Conservation (phyloP, 2,329 filamentous ascomycete species). For the Trichothecium sympodiale region DNA sequence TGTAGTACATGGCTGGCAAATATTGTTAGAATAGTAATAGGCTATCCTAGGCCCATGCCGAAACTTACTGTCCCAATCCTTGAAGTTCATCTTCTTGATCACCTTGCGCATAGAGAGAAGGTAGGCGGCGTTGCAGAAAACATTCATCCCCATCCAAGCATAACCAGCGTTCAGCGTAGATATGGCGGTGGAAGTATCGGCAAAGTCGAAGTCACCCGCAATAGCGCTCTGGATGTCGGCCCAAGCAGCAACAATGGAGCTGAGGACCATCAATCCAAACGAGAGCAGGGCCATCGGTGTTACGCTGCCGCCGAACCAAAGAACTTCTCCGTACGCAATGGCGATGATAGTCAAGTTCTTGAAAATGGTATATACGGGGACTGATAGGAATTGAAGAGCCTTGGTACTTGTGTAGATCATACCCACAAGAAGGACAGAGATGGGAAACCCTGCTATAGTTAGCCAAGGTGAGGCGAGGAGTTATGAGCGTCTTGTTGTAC, state of each 20-base stretch:
- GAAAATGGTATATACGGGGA: constrained; percentile 99
- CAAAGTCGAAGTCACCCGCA: constrained; percentile 42
- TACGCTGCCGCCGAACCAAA: constrained; percentile 95
- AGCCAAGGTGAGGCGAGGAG: constrained; percentile 4
- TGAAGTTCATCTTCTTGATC: constrained; percentile 99
- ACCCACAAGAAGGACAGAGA: constrained; percentile 87
- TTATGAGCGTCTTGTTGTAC: constrained; percentile 37
- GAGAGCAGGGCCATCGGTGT: constrained; percentile 80
- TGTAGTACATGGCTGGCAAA: constrained; percentile 93
- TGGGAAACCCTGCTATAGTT: constrained; percentile 70
- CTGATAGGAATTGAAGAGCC: constrained; percentile 89
- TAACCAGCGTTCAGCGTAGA: constrained; percentile 91
- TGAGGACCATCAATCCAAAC: constrained; percentile 93
- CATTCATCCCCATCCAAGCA: constrained; percentile 96
- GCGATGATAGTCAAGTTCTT: constrained; percentile 99
- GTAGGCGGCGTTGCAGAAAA: constrained; percentile 85
- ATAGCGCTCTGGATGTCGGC: constrained; percentile 87
- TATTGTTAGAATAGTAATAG: constrained; percentile 16
- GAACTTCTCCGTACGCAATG: constrained; percentile 94
- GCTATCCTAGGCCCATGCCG: background rate
- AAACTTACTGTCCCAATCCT: constrained; percentile 93
- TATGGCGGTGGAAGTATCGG: constrained; percentile 61
- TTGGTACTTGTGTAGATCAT: constrained; percentile 99
- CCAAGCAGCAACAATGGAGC: constrained; percentile 91
- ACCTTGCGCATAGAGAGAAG: constrained; percentile 92